Conservation (phyloP, 1,284 basidiomycete genomes). For the Leccinum fuscescens region DNA sequence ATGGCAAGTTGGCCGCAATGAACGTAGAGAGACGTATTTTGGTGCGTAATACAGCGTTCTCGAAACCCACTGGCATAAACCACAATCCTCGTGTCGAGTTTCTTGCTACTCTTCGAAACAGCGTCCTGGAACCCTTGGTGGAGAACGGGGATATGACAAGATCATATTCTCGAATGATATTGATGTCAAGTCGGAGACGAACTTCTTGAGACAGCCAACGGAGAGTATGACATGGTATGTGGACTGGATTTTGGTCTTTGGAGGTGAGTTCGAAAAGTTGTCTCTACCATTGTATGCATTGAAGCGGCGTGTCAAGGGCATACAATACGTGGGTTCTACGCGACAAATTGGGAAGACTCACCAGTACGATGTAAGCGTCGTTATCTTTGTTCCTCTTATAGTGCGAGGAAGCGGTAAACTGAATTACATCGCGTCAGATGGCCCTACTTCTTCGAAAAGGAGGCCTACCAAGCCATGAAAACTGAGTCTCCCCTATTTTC, state of each 20-base stretch:
- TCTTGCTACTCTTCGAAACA: slow-evolving; percentile 46
- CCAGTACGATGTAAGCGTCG: slow-evolving; percentile 15
- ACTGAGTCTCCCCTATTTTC: slow-evolving; percentile 46
- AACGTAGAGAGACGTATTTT: slow-evolving; percentile 17
- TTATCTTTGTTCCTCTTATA: not conserved
- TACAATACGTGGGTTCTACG: slow-evolving; percentile 28
- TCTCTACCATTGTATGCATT: not conserved
- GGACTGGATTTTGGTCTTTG: slow-evolving; percentile 48
- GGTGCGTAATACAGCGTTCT: slow-evolving; percentile 9
- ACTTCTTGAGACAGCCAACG: slow-evolving; percentile 45
- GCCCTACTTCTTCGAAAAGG: slow-evolving; percentile 50
- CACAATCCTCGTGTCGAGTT: slow-evolving; percentile 38
- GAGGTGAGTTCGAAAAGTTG: slow-evolving; percentile 23
- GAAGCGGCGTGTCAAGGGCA: slow-evolving; percentile 7
- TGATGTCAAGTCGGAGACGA: slow-evolving; percentile 46
- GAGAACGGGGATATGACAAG: slow-evolving; percentile 41
- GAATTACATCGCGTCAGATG: slow-evolving; percentile 33
- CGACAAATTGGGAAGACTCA: slow-evolving; percentile 19
- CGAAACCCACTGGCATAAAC: slow-evolving; percentile 9
- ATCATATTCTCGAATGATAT: slow-evolving; percentile 56
- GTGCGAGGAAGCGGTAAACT: not conserved
- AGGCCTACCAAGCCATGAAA: slow-evolving; percentile 35
- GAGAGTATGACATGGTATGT: slow-evolving; percentile 54
- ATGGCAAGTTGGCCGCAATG: slow-evolving; percentile 13
- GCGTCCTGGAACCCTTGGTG: slow-evolving; percentile 43